These are phyloP conservation scores for Paramecium sexaurelia DNA, from an alignment of 73 alveolate genomes.

Conservation along the genomic window DNA sequence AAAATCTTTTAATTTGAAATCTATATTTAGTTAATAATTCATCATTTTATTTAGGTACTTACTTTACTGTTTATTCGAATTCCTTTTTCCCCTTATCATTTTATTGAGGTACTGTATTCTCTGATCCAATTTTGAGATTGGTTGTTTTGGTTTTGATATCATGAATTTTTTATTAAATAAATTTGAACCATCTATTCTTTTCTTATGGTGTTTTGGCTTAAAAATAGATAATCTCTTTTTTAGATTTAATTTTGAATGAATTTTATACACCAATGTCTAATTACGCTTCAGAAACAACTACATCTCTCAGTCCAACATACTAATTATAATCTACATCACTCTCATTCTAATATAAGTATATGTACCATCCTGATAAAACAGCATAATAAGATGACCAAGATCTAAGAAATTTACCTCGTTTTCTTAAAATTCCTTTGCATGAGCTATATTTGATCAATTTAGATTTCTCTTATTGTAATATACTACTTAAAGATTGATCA, in stretches of 20 bases:
- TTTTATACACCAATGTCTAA: slow-evolving; percentile 22
- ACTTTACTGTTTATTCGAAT: background rate
- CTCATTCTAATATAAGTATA: slow-evolving; percentile 36
- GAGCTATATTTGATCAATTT: slow-evolving; percentile 21
- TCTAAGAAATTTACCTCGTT: slow-evolving; percentile 11
- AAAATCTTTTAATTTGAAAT: background rate
- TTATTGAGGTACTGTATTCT: background rate
- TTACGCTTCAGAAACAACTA: background rate
- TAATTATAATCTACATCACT: slow-evolving; percentile 24
- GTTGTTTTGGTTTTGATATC: background rate
- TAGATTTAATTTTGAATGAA: slow-evolving; percentile 10
- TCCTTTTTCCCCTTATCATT: background rate
- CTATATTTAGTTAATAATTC: background rate
- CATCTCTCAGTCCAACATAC: slow-evolving; percentile 37
- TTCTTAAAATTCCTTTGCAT: slow-evolving; percentile 3
- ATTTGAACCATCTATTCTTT: slow-evolving; percentile 30
- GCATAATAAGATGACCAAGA: slow-evolving; percentile 46
- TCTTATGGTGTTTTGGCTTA: background rate
- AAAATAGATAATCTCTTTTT: slow-evolving; percentile 13
- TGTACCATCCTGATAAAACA: slow-evolving; percentile 44
- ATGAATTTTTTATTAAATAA: slow-evolving; percentile 11
- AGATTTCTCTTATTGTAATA: slow-evolving; percentile 29
- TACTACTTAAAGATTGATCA: slow-evolving; percentile 27
- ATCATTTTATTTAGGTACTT: background rate
- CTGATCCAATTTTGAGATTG: background rate